A percentile compares a stretch with the other conserved stretches of the same genome.
phyloP scores from a whole-genome alignment of 345 rosid species.

The Pistacia atlantica region DNA sequence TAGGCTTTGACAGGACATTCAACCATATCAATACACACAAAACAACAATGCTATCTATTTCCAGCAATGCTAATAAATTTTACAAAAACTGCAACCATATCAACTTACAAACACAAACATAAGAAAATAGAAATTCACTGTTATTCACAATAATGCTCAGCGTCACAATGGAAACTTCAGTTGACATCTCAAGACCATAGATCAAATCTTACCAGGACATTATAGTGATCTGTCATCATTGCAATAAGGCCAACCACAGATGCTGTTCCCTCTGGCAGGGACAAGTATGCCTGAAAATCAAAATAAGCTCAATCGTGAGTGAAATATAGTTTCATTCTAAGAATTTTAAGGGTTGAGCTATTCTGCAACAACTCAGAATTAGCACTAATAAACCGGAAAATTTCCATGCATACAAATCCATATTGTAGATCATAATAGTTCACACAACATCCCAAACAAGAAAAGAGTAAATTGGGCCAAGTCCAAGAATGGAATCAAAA shows the following conservation, averaged over 20 bases:
- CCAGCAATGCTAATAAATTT: background rate
- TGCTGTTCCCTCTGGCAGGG: conserved; percentile 94
- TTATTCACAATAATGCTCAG: background rate
- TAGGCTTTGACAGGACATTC: background rate
- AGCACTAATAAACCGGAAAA: background rate
- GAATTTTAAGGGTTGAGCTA: conserved; percentile 10
- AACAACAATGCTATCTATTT: background rate
- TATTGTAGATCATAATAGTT: background rate
- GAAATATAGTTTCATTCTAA: background rate
- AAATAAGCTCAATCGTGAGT: conserved; percentile 8
- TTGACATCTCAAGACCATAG: background rate
- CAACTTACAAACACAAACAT: background rate
- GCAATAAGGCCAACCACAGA: conserved; percentile 95
- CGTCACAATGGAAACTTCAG: background rate
- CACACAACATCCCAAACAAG: background rate
- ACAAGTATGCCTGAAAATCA: conserved; percentile 79
- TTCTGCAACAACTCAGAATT: background rate
- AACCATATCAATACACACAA: background rate
- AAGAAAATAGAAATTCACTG: background rate
- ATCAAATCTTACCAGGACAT: conserved; percentile 65
- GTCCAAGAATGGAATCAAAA: conserved; percentile 1
- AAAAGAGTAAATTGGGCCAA: background rate
- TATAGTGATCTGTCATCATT: conserved; percentile 97
- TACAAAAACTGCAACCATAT: background rate
- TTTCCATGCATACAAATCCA: background rate